Conservation (phyloP, 202 grass and related monocot species). For the Musa balbisiana region DNA sequence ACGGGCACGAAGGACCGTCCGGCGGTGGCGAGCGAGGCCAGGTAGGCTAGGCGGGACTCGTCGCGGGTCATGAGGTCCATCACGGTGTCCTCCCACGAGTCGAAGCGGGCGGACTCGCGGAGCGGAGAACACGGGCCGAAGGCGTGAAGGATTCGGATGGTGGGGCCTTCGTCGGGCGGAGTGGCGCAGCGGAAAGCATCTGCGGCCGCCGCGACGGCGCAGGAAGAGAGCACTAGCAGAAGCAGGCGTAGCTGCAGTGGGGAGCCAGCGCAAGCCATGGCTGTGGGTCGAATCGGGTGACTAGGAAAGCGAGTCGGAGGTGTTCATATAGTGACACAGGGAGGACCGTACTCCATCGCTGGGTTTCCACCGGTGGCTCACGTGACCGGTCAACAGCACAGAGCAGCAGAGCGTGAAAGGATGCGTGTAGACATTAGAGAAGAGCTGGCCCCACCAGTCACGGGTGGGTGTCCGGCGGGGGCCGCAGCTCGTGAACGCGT, state of each 20-base stretch:
- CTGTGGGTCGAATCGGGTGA: too few relatives aligned
- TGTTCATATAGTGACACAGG: too few relatives aligned
- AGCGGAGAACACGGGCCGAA: conserved; percentile 77
- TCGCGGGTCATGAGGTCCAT: conserved; percentile 45
- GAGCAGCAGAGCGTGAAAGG: too few relatives aligned
- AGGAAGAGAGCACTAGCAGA: neutral
- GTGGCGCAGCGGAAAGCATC: conserved; percentile 32
- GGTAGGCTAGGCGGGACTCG: conserved; percentile 56
- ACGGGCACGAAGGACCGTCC: conserved; percentile 58
- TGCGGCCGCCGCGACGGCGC: neutral
- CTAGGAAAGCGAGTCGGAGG: too few relatives aligned
- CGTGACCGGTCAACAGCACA: too few relatives aligned
- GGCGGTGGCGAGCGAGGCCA: conserved; percentile 55
- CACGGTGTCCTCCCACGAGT: conserved; percentile 48
- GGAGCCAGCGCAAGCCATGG: too few relatives aligned
- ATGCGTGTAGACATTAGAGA: too few relatives aligned
- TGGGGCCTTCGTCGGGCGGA: conserved; percentile 47
- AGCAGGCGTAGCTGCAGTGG: neutral
- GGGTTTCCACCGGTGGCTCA: too few relatives aligned
- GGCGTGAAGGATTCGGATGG: conserved; percentile 71
- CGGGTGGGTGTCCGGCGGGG: too few relatives aligned
- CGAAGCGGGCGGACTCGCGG: neutral
- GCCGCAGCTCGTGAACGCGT: too few relatives aligned
- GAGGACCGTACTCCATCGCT: too few relatives aligned
- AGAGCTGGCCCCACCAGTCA: too few relatives aligned